These are phyloP conservation scores for Aspergillus nidulans DNA, from an alignment of 495 filamentous ascomycete genomes.

Conservation along the genomic window DNA sequence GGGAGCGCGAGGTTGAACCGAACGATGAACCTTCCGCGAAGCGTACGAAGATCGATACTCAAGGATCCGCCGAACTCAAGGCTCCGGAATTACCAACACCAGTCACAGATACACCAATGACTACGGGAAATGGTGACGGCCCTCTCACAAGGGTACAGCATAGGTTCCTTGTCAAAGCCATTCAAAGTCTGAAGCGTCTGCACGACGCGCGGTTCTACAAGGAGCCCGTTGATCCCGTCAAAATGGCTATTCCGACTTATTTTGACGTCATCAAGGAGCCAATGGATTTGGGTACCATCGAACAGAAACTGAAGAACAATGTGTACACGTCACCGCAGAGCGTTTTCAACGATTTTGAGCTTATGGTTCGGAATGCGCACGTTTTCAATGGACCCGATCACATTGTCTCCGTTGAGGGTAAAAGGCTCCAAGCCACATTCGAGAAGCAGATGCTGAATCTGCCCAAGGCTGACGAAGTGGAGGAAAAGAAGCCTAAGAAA, in stretches of 20 bases:
- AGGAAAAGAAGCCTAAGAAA: conserved; percentile 62
- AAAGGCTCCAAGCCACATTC: conserved; percentile 57
- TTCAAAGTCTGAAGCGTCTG: conserved; percentile 76
- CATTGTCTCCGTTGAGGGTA: conserved; percentile 58
- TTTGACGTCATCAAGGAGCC: conserved; percentile 64
- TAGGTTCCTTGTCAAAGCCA: conserved; percentile 45
- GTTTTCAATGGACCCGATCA: conserved; percentile 81
- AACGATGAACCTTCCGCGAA: conserved; percentile 75
- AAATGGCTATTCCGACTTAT: conserved; percentile 69
- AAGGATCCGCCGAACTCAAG: conserved; percentile 33
- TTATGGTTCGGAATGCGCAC: conserved; percentile 70
- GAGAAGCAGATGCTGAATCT: conserved; percentile 52
- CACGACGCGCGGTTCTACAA: conserved; percentile 68
- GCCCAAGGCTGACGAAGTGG: conserved; percentile 46
- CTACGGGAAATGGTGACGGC: conserved; percentile 11
- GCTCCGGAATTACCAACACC: conserved; percentile 32
- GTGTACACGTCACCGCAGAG: conserved; percentile 60
- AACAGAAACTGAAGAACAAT: conserved; percentile 68
- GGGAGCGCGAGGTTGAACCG: conserved; percentile 66
- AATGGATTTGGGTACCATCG: conserved; percentile 80
- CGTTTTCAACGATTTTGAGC: conserved; percentile 65
- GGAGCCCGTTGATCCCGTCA: conserved; percentile 66
- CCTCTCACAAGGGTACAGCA: conserved; percentile 55
- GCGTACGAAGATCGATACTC: conserved; percentile 61
- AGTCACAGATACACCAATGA: conserved; percentile 17